A percentile compares a stretch with the other conserved stretches of the same genome.
These are phyloP conservation scores for Pseudoperonospora humuli DNA, from an alignment of 352 stramenopile genomes.

Conservation along the genomic window DNA sequence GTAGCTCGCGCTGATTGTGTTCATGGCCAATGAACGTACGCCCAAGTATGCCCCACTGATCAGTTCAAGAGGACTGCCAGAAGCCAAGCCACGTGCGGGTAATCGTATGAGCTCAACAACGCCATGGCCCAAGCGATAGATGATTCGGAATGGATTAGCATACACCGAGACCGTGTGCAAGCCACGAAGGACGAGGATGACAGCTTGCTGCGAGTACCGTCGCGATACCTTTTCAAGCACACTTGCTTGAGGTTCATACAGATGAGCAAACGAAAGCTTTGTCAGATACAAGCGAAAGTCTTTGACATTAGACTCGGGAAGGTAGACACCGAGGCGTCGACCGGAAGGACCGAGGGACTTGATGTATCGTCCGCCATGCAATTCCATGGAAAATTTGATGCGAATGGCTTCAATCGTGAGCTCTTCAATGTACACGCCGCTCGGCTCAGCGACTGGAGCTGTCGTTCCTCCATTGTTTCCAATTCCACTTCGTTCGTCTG, in stretches of 20 bases:
- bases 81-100: constrained; percentile 67
- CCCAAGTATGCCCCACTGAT: constrained; percentile 78
- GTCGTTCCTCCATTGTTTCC: constrained; percentile 6
- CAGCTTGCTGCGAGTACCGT: constrained; percentile 79
- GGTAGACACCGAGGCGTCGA: constrained; percentile 63
- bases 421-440: constrained; percentile 83
- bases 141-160: constrained; percentile 82
- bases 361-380: constrained; percentile 78
- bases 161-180: constrained; percentile 85
- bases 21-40: constrained; percentile 81
- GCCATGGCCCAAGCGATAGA: constrained; percentile 78
- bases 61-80: constrained; percentile 74
- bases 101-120: constrained; percentile 75
- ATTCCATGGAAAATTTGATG: constrained; percentile 82
- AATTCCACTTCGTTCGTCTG: constrained; percentile 17
- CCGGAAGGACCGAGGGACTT: constrained; percentile 75
- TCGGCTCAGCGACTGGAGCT: constrained; percentile 25
- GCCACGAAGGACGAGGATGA: constrained; percentile 76
- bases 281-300: constrained; percentile 82
- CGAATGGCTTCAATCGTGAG: constrained; percentile 78
- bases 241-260: constrained; percentile 72
- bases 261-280: constrained; percentile 70
- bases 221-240: constrained; percentile 72
- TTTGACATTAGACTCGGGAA: constrained; percentile 87
- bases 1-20: constrained; percentile 84